Evolutionary conservation across 768 basidiomycete genomes (phyloP).

Genomic region (Macrolepiota albuminosa): DNA sequence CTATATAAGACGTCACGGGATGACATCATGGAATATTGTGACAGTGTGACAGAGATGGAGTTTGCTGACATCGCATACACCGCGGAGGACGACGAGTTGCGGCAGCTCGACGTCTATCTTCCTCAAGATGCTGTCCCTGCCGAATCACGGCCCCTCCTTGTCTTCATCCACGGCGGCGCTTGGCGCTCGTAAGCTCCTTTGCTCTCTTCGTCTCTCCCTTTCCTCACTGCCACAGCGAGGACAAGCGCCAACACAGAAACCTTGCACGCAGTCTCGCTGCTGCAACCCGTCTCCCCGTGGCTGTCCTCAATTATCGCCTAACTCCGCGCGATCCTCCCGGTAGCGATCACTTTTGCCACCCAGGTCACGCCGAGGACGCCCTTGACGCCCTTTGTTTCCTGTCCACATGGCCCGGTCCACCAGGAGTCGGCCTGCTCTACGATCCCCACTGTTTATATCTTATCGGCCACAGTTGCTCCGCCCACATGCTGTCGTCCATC

Average conservation of each 20-base stretch:
- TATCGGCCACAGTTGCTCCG: conserved; percentile 77
- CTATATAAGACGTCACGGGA: neutral
- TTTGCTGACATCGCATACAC: conserved; percentile 37
- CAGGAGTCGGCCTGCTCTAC: conserved; percentile 22
- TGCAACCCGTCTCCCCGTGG: conserved; percentile 52
- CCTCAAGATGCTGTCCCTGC: conserved; percentile 16
- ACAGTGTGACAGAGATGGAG: conserved; percentile 17
- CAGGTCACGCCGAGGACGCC: conserved; percentile 64
- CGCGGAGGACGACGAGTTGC: conserved; percentile 25
- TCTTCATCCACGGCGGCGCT: conserved; percentile 83
- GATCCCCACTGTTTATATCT: conserved; percentile 46
- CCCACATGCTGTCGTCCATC: conserved; percentile 74
- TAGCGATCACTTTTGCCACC: conserved; percentile 49
- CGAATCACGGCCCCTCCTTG: conserved; percentile 29
- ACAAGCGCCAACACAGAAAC: conserved; percentile 55
- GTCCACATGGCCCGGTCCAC: conserved; percentile 37
- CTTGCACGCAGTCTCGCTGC: conserved; percentile 51
- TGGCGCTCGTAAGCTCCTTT: conserved; percentile 62
- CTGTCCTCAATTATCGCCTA: conserved; percentile 76
- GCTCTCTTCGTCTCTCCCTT: conserved; percentile 1
- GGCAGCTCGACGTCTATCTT: conserved; percentile 54
- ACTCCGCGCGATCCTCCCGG: conserved; percentile 40
- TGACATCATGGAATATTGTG: conserved; percentile 14
- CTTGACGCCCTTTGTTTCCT: conserved; percentile 60
- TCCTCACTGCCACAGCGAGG: conserved; percentile 45